phyloP scores from a whole-genome alignment of 495 filamentous ascomycete genomes.

The Aspergillus haitiensis region DNA sequence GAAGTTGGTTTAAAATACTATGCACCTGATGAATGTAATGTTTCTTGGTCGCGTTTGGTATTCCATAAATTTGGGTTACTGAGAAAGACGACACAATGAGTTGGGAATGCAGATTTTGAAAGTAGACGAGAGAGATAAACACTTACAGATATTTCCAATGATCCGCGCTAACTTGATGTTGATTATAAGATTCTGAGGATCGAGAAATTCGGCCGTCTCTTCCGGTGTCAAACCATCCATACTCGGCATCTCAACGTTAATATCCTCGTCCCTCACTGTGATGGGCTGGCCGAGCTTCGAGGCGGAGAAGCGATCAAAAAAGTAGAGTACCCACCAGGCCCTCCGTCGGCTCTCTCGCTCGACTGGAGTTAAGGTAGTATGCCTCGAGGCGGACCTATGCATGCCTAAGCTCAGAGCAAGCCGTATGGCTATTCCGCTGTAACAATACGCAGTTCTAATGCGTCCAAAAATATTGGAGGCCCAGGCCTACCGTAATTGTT shows the following conservation, averaged over 20 bases:
- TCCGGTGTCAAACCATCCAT: conserved; percentile 23
- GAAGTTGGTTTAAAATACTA: conserved; percentile 25
- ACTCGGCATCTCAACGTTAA: conserved; percentile 30
- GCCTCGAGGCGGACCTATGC: conserved; percentile 22
- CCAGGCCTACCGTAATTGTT: conserved; percentile 10
- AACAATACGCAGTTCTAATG: conserved; percentile 24
- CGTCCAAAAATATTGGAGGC: conserved; percentile 22
- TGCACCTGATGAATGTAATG: conserved; percentile 31
- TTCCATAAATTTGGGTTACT: conserved; percentile 30
- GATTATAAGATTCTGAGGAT: conserved; percentile 26
- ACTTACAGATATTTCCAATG: conserved; percentile 26
- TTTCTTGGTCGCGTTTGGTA: conserved; percentile 20
- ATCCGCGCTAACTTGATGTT: conserved; percentile 28
- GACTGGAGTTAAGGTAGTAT: conserved; percentile 20
- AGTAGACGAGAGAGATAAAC: not conserved
- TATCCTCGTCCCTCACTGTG: conserved; percentile 25
- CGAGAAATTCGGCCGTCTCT: conserved; percentile 28
- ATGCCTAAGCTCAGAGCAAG: conserved; percentile 28
- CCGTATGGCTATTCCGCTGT: conserved; percentile 27
- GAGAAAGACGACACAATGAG: not conserved
- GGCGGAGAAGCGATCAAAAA: conserved; percentile 27
- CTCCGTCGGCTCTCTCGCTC: conserved; percentile 29
- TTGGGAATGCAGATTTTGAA: not conserved
- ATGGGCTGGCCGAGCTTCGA: conserved; percentile 30
- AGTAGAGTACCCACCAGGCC: conserved; percentile 32